Evolutionary conservation across 2,329 filamentous ascomycete genomes (phyloP).

Genomic region (Calonectria pseudoreteaudii): DNA sequence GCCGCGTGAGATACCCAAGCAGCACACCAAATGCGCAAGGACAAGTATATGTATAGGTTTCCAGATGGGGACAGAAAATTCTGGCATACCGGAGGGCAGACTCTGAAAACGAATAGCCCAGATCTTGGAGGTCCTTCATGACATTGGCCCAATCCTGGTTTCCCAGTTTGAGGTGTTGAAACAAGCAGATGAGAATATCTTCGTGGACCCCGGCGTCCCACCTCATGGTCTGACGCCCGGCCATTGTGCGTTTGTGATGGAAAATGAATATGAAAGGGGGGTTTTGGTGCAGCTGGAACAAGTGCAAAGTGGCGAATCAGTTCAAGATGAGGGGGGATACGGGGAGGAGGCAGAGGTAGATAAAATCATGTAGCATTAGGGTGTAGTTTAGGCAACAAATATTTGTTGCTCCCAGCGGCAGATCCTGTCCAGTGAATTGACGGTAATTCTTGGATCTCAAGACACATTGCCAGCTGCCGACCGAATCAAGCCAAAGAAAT

Average conservation of each 20-base stretch:
- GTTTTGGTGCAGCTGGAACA: conserved; percentile 10
- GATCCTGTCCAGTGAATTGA: not conserved
- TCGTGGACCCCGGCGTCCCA: conserved; percentile 58
- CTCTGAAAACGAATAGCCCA: conserved; percentile 55
- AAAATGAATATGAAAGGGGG: not conserved
- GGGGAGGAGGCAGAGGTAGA: conserved; percentile 7
- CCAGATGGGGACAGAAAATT: not conserved
- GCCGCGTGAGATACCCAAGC: not conserved
- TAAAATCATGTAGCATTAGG: conserved; percentile 8
- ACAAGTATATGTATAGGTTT: not conserved
- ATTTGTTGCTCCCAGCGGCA: not conserved
- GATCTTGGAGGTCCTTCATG: conserved; percentile 49
- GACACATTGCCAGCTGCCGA: not conserved
- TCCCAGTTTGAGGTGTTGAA: conserved; percentile 51
- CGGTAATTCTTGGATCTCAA: not conserved
- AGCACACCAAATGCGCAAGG: not conserved
- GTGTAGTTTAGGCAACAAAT: not conserved
- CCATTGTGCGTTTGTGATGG: conserved; percentile 36
- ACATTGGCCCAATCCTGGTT: conserved; percentile 49
- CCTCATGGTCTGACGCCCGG: conserved; percentile 47
- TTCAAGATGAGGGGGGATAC: conserved; percentile 10
- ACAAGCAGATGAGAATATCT: conserved; percentile 56
- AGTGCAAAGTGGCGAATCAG: not conserved
- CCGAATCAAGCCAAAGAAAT: too few relatives aligned
- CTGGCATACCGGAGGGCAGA: conserved; percentile 55